Percentiles rank a stretch among this genome's conserved stretches.
phyloP scores from a whole-genome alignment of 163 green algal species.

The Chlamydomonas reinhardtii region DNA sequence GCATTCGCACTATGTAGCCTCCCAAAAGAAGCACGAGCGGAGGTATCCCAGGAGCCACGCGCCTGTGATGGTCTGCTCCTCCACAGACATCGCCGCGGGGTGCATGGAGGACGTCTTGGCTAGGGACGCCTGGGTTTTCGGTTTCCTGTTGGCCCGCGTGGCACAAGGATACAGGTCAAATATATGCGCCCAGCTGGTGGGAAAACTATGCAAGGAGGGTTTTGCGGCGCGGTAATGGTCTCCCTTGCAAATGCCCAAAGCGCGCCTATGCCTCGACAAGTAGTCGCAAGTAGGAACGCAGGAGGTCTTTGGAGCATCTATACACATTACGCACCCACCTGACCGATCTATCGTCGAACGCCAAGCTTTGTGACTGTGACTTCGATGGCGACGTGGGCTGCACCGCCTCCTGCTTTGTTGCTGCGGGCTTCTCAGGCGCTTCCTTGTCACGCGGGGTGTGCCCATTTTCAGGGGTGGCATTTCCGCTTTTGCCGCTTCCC shows the following conservation, averaged over 20 bases:
- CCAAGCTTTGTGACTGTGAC: slow-evolving; percentile 7
- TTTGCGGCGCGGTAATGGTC: no score
- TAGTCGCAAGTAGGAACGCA: no score
- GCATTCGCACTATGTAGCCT: no score
- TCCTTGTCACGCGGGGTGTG: background rate
- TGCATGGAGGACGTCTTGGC: slow-evolving; percentile 8
- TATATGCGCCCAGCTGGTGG: no score
- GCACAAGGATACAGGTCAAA: no score
- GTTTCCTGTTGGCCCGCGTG: no score
- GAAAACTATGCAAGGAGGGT: no score
- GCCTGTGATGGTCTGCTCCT: slow-evolving; percentile 50
- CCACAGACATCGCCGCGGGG: background rate
- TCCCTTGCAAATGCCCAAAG: no score
- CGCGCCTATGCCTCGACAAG: no score
- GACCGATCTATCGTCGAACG: slow-evolving; percentile 30
- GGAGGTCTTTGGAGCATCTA: background rate
- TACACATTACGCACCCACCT: background rate
- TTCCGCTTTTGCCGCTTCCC: slow-evolving; percentile 22
- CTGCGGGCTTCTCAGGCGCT: background rate
- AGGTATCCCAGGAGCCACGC: no score
- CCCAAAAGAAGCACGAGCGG: no score
- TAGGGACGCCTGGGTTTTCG: background rate
- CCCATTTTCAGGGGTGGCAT: background rate
- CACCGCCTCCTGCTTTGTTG: background rate
- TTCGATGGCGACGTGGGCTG: slow-evolving; percentile 14